phyloP scores from a whole-genome alignment of 306 rosid species.

The Datisca glomerata region DNA sequence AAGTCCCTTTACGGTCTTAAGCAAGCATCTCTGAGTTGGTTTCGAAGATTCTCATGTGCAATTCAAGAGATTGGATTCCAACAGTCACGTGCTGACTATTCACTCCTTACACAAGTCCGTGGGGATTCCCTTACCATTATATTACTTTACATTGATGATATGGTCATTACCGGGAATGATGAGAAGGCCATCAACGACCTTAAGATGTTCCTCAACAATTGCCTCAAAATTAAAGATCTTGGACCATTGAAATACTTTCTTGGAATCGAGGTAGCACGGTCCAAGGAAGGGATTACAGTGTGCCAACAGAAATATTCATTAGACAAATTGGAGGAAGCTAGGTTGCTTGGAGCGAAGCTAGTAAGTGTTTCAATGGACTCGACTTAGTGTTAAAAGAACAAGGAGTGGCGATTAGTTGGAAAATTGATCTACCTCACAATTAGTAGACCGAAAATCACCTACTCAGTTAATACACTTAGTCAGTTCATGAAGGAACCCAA shows the following conservation, averaged over 20 bases:
- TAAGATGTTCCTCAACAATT: too few relatives aligned
- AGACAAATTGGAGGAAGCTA: not conserved
- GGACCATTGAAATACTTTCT: too few relatives aligned
- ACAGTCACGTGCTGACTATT: too few relatives aligned
- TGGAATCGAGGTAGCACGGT: too few relatives aligned
- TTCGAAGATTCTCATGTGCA: not conserved
- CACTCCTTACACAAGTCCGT: not conserved
- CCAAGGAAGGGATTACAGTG: too few relatives aligned
- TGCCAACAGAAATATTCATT: constrained; percentile 3
- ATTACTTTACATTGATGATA: too few relatives aligned
- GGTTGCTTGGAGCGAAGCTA: constrained; percentile 5
- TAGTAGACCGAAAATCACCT: not conserved
- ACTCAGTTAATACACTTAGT: not conserved
- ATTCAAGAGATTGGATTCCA: too few relatives aligned
- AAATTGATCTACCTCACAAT: too few relatives aligned
- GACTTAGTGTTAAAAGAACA: not conserved
- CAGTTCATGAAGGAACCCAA: not conserved
- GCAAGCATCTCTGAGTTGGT: constrained; percentile 2
- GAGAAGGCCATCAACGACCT: too few relatives aligned
- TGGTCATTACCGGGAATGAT: too few relatives aligned
- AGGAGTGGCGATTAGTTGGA: not conserved
- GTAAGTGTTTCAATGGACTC: not conserved
- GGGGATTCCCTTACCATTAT: not conserved
- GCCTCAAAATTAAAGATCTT: too few relatives aligned
- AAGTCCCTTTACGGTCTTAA: too few relatives aligned